Evolutionary conservation across 1,139 yeast species (phyloP).

Genomic region (Saccharomyces hybrid): DNA sequence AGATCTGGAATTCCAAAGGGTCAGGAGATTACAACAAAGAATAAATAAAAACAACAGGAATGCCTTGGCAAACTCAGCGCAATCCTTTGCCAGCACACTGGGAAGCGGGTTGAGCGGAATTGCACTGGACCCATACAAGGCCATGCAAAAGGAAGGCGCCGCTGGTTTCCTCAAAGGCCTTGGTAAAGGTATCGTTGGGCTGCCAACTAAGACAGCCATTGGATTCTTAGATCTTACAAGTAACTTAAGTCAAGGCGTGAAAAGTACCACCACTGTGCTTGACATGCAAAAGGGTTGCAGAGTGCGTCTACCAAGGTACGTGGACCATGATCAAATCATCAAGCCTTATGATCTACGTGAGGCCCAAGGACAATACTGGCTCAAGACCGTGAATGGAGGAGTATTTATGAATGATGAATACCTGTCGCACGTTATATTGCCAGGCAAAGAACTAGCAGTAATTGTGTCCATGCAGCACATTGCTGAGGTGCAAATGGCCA

Average conservation of each 20-base stretch:
- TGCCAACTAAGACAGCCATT: slow-evolving; percentile 94
- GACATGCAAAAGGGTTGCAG: slow-evolving; percentile 74
- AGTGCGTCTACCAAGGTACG: slow-evolving; percentile 72
- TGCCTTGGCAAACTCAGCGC: slow-evolving; percentile 81
- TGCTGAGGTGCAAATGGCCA: slow-evolving; percentile 58
- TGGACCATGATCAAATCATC: slow-evolving; percentile 60
- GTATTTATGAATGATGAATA: slow-evolving; percentile 62
- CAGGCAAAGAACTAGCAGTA: slow-evolving; percentile 73
- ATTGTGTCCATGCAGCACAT: slow-evolving; percentile 69
- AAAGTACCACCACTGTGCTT: slow-evolving; percentile 85
- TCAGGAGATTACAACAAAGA: slow-evolving; percentile 63
- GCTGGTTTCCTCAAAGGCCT: slow-evolving; percentile 87
- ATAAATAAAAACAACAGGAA: slow-evolving; percentile 86
- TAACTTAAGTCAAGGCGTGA: slow-evolving; percentile 87
- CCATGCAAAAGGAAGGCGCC: slow-evolving; percentile 79
- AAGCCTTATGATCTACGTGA: slow-evolving; percentile 73
- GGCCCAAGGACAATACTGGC: slow-evolving; percentile 92
- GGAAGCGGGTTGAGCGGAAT: slow-evolving; percentile 86
- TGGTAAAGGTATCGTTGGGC: slow-evolving; percentile 89
- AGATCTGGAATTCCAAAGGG: slow-evolving; percentile 78
- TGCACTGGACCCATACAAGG: slow-evolving; percentile 85
- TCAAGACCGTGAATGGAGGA: slow-evolving; percentile 79
- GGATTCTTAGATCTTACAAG: slow-evolving; percentile 91
- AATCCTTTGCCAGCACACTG: slow-evolving; percentile 78
- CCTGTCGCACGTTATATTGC: slow-evolving; percentile 74